phyloP scores from a whole-genome alignment of 176 grass and related monocot genomes.

The Aegilops tauschii region DNA sequence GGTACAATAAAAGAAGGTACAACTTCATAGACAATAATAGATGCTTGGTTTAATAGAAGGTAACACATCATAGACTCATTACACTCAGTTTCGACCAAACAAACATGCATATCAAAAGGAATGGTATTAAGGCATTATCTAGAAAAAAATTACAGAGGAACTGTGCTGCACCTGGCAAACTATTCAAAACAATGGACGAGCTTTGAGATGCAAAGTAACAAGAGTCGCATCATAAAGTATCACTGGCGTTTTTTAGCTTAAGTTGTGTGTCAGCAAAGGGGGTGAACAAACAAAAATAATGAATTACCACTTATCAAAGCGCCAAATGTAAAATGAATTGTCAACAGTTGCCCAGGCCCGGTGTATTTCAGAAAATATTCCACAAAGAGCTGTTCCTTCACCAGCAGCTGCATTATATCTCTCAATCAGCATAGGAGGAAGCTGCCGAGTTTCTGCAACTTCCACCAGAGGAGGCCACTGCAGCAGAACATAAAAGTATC shows the following conservation, averaged over 20 bases:
- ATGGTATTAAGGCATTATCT: background rate
- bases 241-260: background rate
- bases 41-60: constrained; percentile 4
- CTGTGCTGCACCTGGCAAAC: background rate
- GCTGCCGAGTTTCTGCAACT: constrained; percentile 76
- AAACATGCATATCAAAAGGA: background rate
- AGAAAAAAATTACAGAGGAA: constrained; percentile 10
- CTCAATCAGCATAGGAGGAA: constrained; percentile 83
- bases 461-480: constrained; percentile 98
- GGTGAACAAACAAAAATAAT: background rate
- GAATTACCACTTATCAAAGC: constrained; percentile 89
- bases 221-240: background rate
- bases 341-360: constrained; percentile 96
- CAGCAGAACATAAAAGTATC: constrained; percentile 1
- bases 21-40: background rate
- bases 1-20: constrained; percentile 1
- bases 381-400: constrained; percentile 96
- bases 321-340: constrained; percentile 90
- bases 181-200: background rate
- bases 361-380: constrained; percentile 86
- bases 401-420: constrained; percentile 84
- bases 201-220: constrained; percentile 1
- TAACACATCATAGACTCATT: background rate
- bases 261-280: background rate
- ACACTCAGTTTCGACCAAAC: background rate